Percentiles rank a stretch among this genome's conserved stretches.
Conservation (phyloP, 176 grass and related monocot species). For the Typha latifolia region DNA sequence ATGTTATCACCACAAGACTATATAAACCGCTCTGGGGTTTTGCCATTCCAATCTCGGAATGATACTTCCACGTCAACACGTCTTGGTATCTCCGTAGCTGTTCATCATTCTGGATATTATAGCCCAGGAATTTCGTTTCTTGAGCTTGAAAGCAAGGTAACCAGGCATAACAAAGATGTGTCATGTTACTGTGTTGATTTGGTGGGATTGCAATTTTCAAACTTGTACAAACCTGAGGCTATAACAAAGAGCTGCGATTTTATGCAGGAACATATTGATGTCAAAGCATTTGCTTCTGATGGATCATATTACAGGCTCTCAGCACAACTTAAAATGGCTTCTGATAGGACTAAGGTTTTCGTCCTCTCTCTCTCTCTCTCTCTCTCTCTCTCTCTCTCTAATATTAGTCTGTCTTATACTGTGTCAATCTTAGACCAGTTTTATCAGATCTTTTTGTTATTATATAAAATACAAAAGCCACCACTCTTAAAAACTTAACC, state of each 20-base stretch:
- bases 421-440: too few relatives aligned
- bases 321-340: conserved; percentile 91
- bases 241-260: conserved; percentile 8
- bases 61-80: conserved; percentile 47
- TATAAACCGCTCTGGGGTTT: conserved; percentile 39
- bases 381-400: not conserved
- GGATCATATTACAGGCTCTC: conserved; percentile 91
- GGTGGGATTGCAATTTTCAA: not conserved
- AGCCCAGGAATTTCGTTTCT: conserved; percentile 80
- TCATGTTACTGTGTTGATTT: too few relatives aligned
- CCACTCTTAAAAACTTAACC: not conserved
- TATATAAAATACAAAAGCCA: too few relatives aligned
- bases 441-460: too few relatives aligned
- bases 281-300: conserved; percentile 79
- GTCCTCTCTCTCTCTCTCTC: not conserved
- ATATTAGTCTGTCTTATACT: too few relatives aligned
- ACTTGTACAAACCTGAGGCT: not conserved
- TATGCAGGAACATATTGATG: conserved; percentile 70
- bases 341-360: conserved; percentile 91
- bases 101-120: conserved; percentile 51
- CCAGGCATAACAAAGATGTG: not conserved
- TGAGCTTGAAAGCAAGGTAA: conserved; percentile 95
- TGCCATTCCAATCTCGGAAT: conserved; percentile 43
- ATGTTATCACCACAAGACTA: conserved; percentile 97
- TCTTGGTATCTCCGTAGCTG: conserved; percentile 71